Evolutionary conservation across 345 rosid species (phyloP).

Genomic region (Hibiscus trionum): DNA sequence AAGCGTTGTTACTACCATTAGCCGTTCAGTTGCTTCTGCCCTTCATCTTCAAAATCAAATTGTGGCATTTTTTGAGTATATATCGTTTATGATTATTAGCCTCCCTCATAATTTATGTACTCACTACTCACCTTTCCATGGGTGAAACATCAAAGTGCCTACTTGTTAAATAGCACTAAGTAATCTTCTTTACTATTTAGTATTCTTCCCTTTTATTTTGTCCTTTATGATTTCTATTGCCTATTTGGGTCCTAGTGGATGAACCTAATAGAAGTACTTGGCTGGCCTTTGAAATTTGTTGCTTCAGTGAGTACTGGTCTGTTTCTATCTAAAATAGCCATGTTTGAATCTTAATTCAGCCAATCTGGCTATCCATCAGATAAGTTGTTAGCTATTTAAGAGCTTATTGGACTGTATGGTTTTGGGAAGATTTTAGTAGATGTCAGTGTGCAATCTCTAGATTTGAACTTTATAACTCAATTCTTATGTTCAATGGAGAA

Average conservation of each 20-base stretch:
- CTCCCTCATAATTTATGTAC: background rate
- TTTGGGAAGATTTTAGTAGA: background rate
- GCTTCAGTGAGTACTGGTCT: no score
- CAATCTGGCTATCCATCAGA: background rate
- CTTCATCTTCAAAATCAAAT: background rate
- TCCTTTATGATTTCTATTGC: background rate
- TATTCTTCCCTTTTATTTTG: background rate
- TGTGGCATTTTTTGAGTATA: background rate
- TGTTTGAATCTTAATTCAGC: no score
- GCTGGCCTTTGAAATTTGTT: background rate
- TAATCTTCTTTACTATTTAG: background rate
- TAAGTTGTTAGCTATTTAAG: conserved; percentile 5
- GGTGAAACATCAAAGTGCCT: background rate
- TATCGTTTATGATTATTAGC: background rate
- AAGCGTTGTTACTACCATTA: background rate
- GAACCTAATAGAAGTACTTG: background rate
- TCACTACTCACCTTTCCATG: background rate
- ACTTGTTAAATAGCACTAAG: background rate
- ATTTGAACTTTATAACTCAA: background rate
- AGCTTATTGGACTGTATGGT: background rate
- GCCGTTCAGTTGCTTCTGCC: background rate
- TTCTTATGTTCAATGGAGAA: background rate
- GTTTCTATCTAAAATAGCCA: no score
- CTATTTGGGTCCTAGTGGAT: background rate
- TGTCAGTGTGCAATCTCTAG: background rate